Percentiles rank a stretch among this genome's conserved stretches.
phyloP scores from a whole-genome alignment of 2,329 filamentous ascomycete species.

The Taxawa tesnikishii region DNA sequence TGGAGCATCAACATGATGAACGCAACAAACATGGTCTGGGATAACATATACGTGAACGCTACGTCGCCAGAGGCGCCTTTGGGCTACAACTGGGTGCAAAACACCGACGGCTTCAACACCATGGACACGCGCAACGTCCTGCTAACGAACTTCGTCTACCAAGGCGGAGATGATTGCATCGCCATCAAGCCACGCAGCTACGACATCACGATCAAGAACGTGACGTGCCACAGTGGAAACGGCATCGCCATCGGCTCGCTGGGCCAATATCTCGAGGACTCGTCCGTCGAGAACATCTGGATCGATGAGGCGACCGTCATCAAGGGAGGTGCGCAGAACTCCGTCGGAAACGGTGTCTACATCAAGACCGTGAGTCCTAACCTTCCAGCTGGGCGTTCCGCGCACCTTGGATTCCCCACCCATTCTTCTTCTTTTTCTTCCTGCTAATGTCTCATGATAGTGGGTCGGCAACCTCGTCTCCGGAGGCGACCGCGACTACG shows the following conservation, averaged over 20 bases:
- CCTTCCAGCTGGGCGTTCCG: too few relatives aligned
- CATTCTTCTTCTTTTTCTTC: too few relatives aligned
- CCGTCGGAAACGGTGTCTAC: conserved; percentile 37
- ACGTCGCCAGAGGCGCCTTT: conserved; percentile 37
- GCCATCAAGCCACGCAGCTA: conserved; percentile 50
- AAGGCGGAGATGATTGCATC: conserved; percentile 50
- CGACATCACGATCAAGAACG: conserved; percentile 42
- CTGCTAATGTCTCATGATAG: too few relatives aligned
- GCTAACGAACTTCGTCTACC: conserved; percentile 39
- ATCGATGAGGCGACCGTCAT: conserved; percentile 33
- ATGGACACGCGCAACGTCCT: conserved; percentile 41
- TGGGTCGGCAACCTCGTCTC: conserved; percentile 38
- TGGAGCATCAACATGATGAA: conserved; percentile 48
- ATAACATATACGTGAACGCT: conserved; percentile 39
- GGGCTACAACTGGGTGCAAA: conserved; percentile 45
- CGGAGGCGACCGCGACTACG: conserved; percentile 32
- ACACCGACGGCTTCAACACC: conserved; percentile 46
- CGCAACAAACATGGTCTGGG: conserved; percentile 39
- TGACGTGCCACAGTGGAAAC: conserved; percentile 42
- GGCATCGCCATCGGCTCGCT: conserved; percentile 39
- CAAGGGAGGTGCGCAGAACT: conserved; percentile 32
- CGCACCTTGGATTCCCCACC: too few relatives aligned
- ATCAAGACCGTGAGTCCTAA: too few relatives aligned
- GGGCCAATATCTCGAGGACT: conserved; percentile 44
- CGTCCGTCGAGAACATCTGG: conserved; percentile 35